phyloP scores from a whole-genome alignment of 306 rosid species.

The Astragalus glycyphyllos region DNA sequence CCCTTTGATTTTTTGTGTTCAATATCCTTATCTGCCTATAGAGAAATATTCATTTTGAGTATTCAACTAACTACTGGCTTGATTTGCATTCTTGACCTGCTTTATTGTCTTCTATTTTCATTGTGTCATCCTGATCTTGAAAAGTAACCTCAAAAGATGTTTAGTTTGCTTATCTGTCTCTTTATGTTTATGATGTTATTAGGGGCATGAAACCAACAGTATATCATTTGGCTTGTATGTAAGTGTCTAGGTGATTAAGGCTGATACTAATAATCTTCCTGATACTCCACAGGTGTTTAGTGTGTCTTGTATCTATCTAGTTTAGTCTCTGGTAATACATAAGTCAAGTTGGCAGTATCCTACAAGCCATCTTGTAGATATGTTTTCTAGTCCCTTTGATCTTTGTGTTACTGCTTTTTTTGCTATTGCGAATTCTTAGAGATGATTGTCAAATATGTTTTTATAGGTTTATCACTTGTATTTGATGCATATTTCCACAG shows the following conservation, averaged over 20 bases:
- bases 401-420: constrained; percentile 26
- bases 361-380: constrained; percentile 5
- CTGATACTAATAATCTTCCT: neutral
- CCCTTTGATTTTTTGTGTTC: neutral
- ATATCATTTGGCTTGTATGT: constrained; percentile 6
- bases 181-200: constrained; percentile 19
- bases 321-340: constrained; percentile 20
- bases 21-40: constrained; percentile 32
- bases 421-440: constrained; percentile 5
- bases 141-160: neutral
- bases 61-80: constrained; percentile 26
- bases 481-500: constrained; percentile 48
- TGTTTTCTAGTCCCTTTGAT: constrained; percentile 15
- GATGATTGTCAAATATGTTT: constrained; percentile 15
- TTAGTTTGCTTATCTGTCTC: constrained; percentile 19
- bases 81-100: constrained; percentile 19
- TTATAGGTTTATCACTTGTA: constrained; percentile 21
- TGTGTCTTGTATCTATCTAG: neutral
- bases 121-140: constrained; percentile 25
- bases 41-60: constrained; percentile 32
- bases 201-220: constrained; percentile 23
- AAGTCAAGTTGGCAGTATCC: neutral
- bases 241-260: neutral
- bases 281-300: constrained; percentile 3
- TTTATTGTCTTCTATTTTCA: constrained; percentile 22